A percentile compares a stretch with the other conserved stretches of the same genome.
Evolutionary conservation across 768 basidiomycete genomes (phyloP).

Genomic region (Hortiboletus campestris): DNA sequence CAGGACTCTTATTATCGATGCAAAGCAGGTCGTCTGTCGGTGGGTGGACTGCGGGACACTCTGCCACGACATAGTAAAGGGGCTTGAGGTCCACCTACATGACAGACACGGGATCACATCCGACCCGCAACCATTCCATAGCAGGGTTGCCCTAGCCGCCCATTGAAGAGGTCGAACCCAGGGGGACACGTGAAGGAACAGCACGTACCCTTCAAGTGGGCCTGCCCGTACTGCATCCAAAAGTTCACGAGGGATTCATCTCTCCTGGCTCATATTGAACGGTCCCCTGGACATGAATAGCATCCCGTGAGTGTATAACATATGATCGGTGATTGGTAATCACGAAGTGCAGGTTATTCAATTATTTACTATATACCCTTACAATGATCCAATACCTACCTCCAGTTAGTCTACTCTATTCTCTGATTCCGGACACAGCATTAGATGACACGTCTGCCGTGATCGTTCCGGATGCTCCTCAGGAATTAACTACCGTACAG

Average conservation of each 20-base stretch:
- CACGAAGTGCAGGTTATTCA: too few species aligned
- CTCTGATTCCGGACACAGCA: too few species aligned
- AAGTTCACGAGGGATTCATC: slow-evolving; percentile 1
- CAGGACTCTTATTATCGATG: neutral
- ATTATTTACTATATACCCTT: too few species aligned
- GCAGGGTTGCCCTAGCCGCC: neutral
- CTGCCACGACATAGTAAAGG: slow-evolving; percentile 3
- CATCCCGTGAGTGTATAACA: too few species aligned
- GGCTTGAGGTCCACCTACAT: neutral
- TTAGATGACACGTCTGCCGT: too few species aligned
- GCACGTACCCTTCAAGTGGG: neutral
- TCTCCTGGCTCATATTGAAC: too few species aligned
- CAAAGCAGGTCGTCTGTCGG: neutral
- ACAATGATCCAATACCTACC: too few species aligned
- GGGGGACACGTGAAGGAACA: slow-evolving; percentile 1
- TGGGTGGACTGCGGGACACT: neutral
- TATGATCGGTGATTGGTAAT: too few species aligned
- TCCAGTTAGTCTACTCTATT: too few species aligned
- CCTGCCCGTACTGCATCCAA: slow-evolving; percentile 2
- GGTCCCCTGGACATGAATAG: too few species aligned
- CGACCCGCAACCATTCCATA: neutral
- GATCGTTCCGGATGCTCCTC: too few species aligned
- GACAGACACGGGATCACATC: neutral
- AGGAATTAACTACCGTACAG: too few species aligned
- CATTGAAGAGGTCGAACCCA: slow-evolving; percentile 7